Percentiles rank a stretch among this genome's conserved stretches.
Conservation (phyloP, 179 eudicot genomes). For the Spergularia azorica region DNA sequence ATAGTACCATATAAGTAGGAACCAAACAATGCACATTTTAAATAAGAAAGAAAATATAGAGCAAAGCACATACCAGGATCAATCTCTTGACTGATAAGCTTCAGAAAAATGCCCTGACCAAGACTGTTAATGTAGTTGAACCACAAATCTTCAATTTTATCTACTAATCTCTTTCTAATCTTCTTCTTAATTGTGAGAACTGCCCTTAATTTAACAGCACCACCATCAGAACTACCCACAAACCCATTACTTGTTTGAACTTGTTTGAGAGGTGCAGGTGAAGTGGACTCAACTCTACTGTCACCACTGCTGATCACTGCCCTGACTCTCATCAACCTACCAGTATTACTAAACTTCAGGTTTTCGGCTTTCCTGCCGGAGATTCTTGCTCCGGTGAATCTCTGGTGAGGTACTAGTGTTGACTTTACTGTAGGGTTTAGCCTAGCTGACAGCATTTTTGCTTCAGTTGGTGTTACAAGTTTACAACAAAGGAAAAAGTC, state of each 20-base stretch:
- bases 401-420: constrained; percentile 25
- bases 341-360: background rate
- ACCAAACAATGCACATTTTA: too few species aligned
- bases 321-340: constrained; percentile 26
- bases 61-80: constrained; percentile 58
- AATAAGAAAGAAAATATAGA: too few species aligned
- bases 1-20: too few species aligned
- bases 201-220: constrained; percentile 56
- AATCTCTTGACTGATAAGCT: constrained; percentile 74
- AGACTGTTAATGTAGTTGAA: constrained; percentile 56
- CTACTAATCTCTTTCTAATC: constrained; percentile 59
- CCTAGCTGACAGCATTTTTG: constrained; percentile 43
- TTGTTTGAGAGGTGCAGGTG: constrained; percentile 19
- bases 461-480: too few species aligned
- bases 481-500: too few species aligned
- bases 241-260: constrained; percentile 11
- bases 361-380: background rate
- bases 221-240: background rate
- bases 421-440: constrained; percentile 33
- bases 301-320: constrained; percentile 70
- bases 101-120: constrained; percentile 68
- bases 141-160: constrained; percentile 72
- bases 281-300: constrained; percentile 35
- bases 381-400: constrained; percentile 29
- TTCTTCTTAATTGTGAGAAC: constrained; percentile 69